Evolutionary conservation across 768 basidiomycete genomes (phyloP), one percentile per base, ranked within the genome.

Genomic region (Xerocomus potaroensis): DNA sequence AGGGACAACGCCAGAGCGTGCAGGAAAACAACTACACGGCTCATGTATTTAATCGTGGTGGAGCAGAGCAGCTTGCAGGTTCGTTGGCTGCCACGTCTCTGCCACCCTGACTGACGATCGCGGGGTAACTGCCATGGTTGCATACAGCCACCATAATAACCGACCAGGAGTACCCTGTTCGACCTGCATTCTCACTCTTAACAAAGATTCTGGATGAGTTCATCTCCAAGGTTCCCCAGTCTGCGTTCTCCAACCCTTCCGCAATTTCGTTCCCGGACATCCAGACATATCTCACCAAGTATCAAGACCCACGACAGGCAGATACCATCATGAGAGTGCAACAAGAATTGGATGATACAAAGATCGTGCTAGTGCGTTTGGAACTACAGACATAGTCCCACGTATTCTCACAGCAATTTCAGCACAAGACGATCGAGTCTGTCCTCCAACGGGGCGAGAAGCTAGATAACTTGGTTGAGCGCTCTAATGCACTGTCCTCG

Each of bases 351-450:
- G 96, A 99, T 65, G 96, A 99, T 73, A 98, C 96, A 3, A 99
- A 99, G 85, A 95, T 99, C 56, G 82, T 98, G 37, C 71, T 99
- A 67, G 94, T 95, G 58, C 49, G 88, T 74, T 23, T 14, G 21
- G 19, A 30, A 8, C 14, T 21, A 18, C n/a, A n/a, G n/a, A 19
- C 15, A 1, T 39, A 8, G 0, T 22, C 8, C 4, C 16, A n/a
- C 15, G 38, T 40, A 23, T 4, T 30, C 24, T 53, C 31, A 54
- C 42, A 16, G 33, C 5, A 8, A 11, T 34, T 29, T 48, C 61
- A 98, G 94, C 96, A 98, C 76, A 97, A 98, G 76, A 99, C 96
- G 23, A 99, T 99, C 59, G 96, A 99, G 64, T 91, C 89, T 3
- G 94, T 99, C 9, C 76, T 99, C 33, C 84, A 94, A 65, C 83